Percentiles rank a stretch among this genome's conserved stretches.
These are phyloP conservation scores for Lactarius pseudohatsudake DNA, from an alignment of 768 basidiomycete species.

Conservation along the genomic window DNA sequence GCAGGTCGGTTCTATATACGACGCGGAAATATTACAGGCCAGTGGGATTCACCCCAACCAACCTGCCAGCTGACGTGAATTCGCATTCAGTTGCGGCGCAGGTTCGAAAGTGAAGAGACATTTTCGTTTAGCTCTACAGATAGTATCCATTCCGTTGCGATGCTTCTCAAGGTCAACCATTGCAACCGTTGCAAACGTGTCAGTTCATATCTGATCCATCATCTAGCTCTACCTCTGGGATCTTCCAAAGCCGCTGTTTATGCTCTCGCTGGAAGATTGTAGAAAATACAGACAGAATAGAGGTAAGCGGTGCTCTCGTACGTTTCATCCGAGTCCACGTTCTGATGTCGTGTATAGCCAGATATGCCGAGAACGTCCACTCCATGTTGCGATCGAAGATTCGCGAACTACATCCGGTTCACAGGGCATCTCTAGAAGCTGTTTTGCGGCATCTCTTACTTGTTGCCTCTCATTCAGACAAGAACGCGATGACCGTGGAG, in stretches of 20 bases:
- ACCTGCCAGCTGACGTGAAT: neutral
- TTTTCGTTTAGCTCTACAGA: neutral
- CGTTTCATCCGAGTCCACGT: neutral
- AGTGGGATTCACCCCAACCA: neutral
- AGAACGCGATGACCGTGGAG: neutral
- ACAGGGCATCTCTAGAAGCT: neutral
- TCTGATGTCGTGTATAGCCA: neutral
- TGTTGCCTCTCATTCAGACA: neutral
- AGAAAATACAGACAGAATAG: neutral
- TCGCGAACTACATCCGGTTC: neutral
- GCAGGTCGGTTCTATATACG: neutral
- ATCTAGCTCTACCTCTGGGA: slow-evolving; percentile 1
- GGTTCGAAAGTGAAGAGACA: neutral
- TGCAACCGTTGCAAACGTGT: neutral
- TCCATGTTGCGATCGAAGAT: neutral
- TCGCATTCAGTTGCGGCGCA: neutral
- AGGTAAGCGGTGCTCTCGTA: neutral
- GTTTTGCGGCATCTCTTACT: neutral
- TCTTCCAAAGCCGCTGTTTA: neutral
- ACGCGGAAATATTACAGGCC: neutral
- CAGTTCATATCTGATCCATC: neutral
- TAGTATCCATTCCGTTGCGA: neutral
- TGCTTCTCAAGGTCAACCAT: neutral
- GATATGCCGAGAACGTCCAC: neutral
- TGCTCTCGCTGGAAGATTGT: neutral